Evolutionary conservation across 352 stramenopile species (phyloP).

Genomic region (Phytophthora aleatoria): DNA sequence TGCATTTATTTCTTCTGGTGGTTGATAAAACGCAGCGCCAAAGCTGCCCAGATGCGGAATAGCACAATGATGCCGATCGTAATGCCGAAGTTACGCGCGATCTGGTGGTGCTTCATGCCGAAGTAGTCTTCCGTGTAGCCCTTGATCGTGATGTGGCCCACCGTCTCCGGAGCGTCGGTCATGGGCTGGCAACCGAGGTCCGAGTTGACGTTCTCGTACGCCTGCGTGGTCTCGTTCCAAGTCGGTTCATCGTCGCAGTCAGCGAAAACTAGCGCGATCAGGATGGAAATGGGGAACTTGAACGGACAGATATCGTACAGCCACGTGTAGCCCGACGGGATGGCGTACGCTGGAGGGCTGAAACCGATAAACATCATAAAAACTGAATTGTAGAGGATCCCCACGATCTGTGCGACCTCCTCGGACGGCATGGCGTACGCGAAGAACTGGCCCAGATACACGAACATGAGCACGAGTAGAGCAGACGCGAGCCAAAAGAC

Average conservation of each 20-base stretch:
- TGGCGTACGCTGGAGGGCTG: constrained; percentile 9
- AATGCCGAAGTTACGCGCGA: constrained; percentile 22
- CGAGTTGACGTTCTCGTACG: constrained; percentile 12
- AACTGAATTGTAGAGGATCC: constrained; percentile 31
- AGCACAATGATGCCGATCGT: constrained; percentile 12
- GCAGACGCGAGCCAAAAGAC: constrained; percentile 35
- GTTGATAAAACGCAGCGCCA: constrained; percentile 7
- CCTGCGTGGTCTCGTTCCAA: constrained; percentile 8
- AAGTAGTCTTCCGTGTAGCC: background rate
- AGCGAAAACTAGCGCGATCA: constrained; percentile 22
- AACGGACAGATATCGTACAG: constrained; percentile 25
- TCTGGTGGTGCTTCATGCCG: constrained; percentile 18
- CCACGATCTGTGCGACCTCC: constrained; percentile 20
- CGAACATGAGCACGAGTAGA: constrained; percentile 42
- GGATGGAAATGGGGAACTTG: constrained; percentile 26
- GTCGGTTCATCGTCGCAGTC: constrained; percentile 9
- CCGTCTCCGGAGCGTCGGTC: constrained; percentile 6
- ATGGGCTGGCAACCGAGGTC: constrained; percentile 21
- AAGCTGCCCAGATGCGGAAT: background rate
- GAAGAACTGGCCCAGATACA: constrained; percentile 36
- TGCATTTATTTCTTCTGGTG: background rate
- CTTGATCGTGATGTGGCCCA: constrained; percentile 17
- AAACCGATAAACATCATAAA: constrained; percentile 34
- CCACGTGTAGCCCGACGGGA: constrained; percentile 5
- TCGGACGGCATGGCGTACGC: constrained; percentile 8